Percentiles rank a stretch among this genome's conserved stretches.
Conservation (phyloP, 768 basidiomycete genomes). For the Tephrocybe sp. region DNA sequence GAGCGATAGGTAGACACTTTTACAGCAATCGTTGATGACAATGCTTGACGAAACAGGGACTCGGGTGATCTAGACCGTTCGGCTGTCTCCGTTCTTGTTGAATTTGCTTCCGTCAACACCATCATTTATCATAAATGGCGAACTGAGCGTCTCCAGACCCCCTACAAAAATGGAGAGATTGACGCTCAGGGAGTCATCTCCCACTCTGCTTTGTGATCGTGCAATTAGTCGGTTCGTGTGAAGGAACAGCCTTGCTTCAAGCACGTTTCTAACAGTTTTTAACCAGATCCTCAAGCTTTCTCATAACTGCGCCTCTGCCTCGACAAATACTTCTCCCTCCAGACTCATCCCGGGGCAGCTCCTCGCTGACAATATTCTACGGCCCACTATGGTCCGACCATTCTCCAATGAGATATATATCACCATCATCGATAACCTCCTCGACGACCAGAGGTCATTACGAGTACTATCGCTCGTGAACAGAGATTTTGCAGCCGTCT, state of each 20-base stretch:
- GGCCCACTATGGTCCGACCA: too few relatives aligned
- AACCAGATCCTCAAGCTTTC: not conserved
- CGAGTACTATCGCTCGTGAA: slow-evolving; percentile 1
- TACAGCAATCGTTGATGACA: not conserved
- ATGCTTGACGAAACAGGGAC: not conserved
- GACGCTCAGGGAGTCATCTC: not conserved
- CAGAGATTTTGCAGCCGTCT: not conserved
- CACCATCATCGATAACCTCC: slow-evolving; percentile 4
- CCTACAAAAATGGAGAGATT: slow-evolving; percentile 3
- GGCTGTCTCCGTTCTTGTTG: slow-evolving; percentile 11
- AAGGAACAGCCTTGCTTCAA: slow-evolving; percentile 1
- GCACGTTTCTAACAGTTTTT: slow-evolving; percentile 9
- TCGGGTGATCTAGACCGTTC: slow-evolving; percentile 2
- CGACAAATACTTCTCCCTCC: not conserved
- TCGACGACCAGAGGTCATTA: slow-evolving; percentile 1
- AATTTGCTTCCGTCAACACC: slow-evolving; percentile 4
- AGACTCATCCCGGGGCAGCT: too few relatives aligned
- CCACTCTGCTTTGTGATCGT: not conserved
- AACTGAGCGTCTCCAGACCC: not conserved
- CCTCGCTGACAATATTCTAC: too few relatives aligned
- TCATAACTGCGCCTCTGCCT: not conserved
- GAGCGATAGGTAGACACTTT: too few relatives aligned
- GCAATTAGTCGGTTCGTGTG: not conserved
- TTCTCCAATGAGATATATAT: slow-evolving; percentile 4
- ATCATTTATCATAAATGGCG: slow-evolving; percentile 1